Evolutionary conservation across 2,329 filamentous ascomycete species (phyloP).

Genomic region (Byssothecium circinans): DNA sequence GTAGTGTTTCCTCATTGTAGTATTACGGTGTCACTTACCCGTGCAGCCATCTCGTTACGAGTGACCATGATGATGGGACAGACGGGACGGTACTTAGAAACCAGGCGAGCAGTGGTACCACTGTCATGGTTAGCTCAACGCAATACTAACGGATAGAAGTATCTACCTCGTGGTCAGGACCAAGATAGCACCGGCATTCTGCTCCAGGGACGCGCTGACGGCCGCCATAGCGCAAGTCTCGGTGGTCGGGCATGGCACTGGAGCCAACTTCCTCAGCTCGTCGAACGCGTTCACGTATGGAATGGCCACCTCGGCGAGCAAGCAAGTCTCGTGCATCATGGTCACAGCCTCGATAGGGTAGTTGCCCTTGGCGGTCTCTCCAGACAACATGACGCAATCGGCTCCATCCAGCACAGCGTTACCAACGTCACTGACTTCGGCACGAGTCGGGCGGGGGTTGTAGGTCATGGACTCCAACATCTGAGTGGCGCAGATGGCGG

Average conservation of each 20-base stretch:
- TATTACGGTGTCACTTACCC: conserved; percentile 49
- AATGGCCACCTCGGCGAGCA: conserved; percentile 95
- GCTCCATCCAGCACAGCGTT: conserved; percentile 97
- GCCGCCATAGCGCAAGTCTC: conserved; percentile 98
- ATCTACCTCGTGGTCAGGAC: conserved; percentile 84
- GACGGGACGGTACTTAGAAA: conserved; percentile 98
- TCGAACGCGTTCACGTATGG: conserved; percentile 97
- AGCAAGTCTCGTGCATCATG: conserved; percentile 98
- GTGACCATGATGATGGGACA: conserved; percentile 99
- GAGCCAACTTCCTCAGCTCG: conserved; percentile 82
- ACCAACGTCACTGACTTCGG: conserved; percentile 97
- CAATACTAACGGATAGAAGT: conserved; percentile 1
- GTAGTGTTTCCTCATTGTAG: conserved; percentile 4
- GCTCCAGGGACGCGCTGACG: conserved; percentile 90
- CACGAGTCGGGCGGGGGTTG: conserved; percentile 96
- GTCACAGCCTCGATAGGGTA: conserved; percentile 90
- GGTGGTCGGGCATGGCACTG: conserved; percentile 80
- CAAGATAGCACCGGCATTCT: conserved; percentile 94
- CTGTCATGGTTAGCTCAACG: conserved; percentile 47
- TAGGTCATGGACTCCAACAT: conserved; percentile 99
- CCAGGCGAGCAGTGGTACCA: conserved; percentile 87
- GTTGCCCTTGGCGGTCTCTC: conserved; percentile 96
- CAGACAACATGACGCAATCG: conserved; percentile 99
- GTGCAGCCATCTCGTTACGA: conserved; percentile 77
- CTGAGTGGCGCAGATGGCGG: conserved; percentile 97